These are phyloP conservation scores for Alopecurus myosuroides DNA, from an alignment of 176 grass and related monocot species.

Conservation along the genomic window DNA sequence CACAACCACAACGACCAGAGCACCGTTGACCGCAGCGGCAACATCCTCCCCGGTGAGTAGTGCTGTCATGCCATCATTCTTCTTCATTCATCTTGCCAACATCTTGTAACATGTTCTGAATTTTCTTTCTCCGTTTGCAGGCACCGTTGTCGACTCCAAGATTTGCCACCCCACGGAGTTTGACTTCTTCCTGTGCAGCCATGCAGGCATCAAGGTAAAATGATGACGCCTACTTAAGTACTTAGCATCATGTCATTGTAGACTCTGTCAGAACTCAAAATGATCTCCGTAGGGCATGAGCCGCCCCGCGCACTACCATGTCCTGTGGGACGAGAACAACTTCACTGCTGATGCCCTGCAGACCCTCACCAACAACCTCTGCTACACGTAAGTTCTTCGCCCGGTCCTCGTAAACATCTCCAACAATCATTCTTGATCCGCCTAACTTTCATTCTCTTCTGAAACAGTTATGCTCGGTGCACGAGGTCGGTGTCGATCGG, in stretches of 20 bases:
- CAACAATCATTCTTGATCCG: background rate
- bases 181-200: conserved; percentile 91
- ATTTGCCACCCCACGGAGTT: conserved; percentile 97
- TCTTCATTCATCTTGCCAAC: background rate
- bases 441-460: conserved; percentile 13
- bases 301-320: conserved; percentile 92
- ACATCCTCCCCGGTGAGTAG: conserved; percentile 76
- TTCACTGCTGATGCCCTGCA: conserved; percentile 81
- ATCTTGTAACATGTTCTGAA: no score
- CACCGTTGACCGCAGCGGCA: conserved; percentile 70
- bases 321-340: conserved; percentile 94
- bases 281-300: conserved; percentile 57
- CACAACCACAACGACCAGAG: conserved; percentile 66
- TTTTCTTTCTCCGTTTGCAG: conserved; percentile 20
- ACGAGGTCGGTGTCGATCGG: conserved; percentile 87
- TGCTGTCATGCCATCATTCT: background rate
- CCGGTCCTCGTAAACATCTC: background rate
- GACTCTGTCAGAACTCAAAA: background rate
- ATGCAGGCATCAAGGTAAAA: conserved; percentile 79
- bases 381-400: conserved; percentile 64
- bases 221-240: background rate
- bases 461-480: conserved; percentile 73
- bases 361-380: conserved; percentile 86
- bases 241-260: no score
- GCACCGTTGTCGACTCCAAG: conserved; percentile 83